phyloP scores from a whole-genome alignment of 139 green algal species.

The Haematococcus lacustris region DNA sequence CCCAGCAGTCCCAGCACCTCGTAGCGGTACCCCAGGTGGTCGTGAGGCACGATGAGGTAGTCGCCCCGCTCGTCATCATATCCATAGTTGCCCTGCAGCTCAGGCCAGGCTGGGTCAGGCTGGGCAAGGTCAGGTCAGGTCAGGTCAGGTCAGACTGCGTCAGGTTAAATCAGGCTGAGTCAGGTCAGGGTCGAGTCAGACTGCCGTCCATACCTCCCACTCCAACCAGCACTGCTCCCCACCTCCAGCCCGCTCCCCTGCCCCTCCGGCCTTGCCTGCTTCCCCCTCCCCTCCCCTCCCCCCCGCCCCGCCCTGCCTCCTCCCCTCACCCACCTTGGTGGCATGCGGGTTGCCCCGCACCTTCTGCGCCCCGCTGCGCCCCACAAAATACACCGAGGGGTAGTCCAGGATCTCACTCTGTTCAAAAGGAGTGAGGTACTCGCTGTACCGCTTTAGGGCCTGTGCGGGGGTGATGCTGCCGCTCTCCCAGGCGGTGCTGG shows the following conservation, averaged over 20 bases:
- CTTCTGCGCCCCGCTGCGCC: conserved; percentile 45
- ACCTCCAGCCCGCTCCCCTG: neutral
- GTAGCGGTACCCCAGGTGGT: conserved; percentile 72
- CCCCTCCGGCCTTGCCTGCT: too few species aligned
- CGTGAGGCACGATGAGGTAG: conserved; percentile 50
- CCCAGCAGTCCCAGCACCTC: conserved; percentile 62
- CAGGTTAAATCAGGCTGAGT: too few species aligned
- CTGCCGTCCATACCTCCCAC: neutral
- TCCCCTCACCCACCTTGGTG: conserved; percentile 3
- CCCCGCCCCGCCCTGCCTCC: too few species aligned
- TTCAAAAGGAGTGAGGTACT: conserved; percentile 70
- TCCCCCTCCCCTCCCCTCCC: too few species aligned
- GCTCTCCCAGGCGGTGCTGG: conserved; percentile 30
- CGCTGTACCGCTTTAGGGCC: conserved; percentile 28
- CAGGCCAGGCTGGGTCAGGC: too few species aligned
- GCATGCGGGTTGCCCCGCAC: conserved; percentile 41
- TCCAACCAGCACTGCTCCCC: neutral
- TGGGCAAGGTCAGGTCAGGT: too few species aligned
- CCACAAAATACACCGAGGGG: conserved; percentile 64
- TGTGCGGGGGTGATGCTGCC: conserved; percentile 34
- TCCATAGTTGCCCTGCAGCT: conserved; percentile 6
- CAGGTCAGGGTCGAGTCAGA: too few species aligned
- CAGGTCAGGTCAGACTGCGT: too few species aligned
- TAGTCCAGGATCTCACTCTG: conserved; percentile 77
- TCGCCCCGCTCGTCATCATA: conserved; percentile 83